These are phyloP conservation scores for Ustanciosporium gigantosporum DNA, from an alignment of 1,284 basidiomycete species.

Conservation along the genomic window DNA sequence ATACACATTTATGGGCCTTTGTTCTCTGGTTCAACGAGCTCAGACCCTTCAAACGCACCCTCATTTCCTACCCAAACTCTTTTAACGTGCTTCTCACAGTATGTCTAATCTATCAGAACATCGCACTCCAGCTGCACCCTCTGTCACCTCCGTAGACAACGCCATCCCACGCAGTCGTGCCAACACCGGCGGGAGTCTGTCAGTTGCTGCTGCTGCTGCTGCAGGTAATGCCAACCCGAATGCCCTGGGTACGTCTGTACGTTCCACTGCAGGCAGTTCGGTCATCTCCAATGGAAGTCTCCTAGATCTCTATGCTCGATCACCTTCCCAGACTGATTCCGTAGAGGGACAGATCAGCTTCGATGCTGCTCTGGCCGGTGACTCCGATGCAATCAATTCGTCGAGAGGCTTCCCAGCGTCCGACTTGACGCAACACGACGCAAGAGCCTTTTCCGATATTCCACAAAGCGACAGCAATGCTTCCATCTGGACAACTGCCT, in stretches of 20 bases:
- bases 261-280: constrained; percentile 20
- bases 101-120: too few relatives aligned
- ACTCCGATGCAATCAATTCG: neutral
- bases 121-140: too few relatives aligned
- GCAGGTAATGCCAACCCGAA: neutral
- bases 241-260: constrained; percentile 13
- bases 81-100: too few relatives aligned
- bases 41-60: too few relatives aligned
- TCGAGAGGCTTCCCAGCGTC: too few relatives aligned
- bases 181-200: constrained; percentile 24
- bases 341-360: too few relatives aligned
- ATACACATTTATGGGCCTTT: too few relatives aligned
- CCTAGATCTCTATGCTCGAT: constrained; percentile 37
- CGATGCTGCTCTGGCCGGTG: too few relatives aligned
- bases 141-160: too few relatives aligned
- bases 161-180: constrained; percentile 14
- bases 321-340: too few relatives aligned
- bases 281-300: constrained; percentile 34
- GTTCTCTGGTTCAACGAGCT: too few relatives aligned
- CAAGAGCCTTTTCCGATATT: neutral
- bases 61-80: too few relatives aligned
- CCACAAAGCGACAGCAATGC: constrained; percentile 28
- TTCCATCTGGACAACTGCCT: constrained; percentile 27
- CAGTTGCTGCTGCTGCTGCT: neutral
- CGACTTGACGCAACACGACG: neutral